Conservation (phyloP, 176 grass and related monocot species). For the Juncus inflexus region DNA sequence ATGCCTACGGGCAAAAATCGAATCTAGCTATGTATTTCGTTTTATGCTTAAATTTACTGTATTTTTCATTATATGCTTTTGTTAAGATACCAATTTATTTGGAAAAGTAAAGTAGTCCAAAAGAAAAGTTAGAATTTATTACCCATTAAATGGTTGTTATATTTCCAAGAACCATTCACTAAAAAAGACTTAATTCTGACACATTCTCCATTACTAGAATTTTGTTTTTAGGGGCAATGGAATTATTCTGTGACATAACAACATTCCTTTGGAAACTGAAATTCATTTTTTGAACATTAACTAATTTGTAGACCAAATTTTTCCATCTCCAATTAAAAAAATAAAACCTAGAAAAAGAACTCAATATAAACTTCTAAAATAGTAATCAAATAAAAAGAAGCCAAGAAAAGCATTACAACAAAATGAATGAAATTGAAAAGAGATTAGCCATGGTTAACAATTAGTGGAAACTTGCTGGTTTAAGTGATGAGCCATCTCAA, state of each 20-base stretch:
- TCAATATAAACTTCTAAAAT: too few species aligned
- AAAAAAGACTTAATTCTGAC: not conserved
- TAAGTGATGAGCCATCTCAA: too few species aligned
- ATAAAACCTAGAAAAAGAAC: too few species aligned
- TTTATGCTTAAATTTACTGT: too few species aligned
- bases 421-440: too few species aligned
- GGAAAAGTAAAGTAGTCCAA: not conserved
- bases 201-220: conserved; percentile 5
- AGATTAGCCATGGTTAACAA: too few species aligned
- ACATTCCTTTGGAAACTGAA: conserved; percentile 31
- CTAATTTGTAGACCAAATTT: not conserved
- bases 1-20: too few species aligned
- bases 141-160: conserved; percentile 5
- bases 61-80: too few species aligned
- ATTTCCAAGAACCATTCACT: conserved; percentile 4
- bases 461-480: too few species aligned
- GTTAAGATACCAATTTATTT: not conserved
- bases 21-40: not conserved
- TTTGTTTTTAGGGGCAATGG: not conserved
- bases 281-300: not conserved
- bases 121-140: not conserved
- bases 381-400: too few species aligned
- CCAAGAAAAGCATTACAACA: too few species aligned
- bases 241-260: not conserved
- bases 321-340: too few species aligned